These are phyloP conservation scores for Sporobolomyces pararoseus DNA, from an alignment of 768 basidiomycete genomes.

Conservation along the genomic window DNA sequence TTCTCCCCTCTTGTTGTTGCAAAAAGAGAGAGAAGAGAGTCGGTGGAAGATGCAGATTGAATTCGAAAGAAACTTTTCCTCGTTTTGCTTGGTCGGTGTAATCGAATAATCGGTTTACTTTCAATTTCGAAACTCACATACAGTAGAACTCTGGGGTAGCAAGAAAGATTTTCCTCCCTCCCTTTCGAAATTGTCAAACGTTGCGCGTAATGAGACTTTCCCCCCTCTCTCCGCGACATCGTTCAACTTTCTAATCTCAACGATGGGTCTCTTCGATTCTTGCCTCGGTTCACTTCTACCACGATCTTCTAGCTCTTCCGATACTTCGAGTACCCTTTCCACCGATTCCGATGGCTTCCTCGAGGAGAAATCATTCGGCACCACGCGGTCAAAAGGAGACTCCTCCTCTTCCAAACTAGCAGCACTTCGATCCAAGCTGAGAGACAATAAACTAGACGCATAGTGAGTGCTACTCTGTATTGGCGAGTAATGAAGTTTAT, in stretches of 20 bases:
- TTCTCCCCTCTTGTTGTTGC: too few relatives aligned
- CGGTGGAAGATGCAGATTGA: too few relatives aligned
- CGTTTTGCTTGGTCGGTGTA: too few relatives aligned
- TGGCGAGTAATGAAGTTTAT: not conserved
- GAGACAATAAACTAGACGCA: not conserved
- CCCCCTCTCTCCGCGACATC: not conserved
- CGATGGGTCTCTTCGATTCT: not conserved
- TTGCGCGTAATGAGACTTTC: too few relatives aligned
- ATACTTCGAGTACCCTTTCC: not conserved
- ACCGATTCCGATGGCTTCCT: too few relatives aligned
- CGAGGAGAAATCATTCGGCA: not conserved
- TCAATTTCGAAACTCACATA: too few relatives aligned
- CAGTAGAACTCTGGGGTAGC: too few relatives aligned
- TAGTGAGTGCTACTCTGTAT: not conserved
- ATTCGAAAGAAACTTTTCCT: too few relatives aligned
- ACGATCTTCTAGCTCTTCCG: not conserved
- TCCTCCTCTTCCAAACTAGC: not conserved
- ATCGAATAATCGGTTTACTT: too few relatives aligned
- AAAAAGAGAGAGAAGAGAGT: too few relatives aligned
- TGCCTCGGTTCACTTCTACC: not conserved
- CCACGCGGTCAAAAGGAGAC: slow-evolving; percentile 10
- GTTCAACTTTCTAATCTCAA: not conserved
- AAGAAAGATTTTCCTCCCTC: too few relatives aligned
- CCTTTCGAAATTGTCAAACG: too few relatives aligned
- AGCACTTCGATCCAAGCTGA: not conserved